Evolutionary conservation across 176 grass and related monocot genomes (phyloP).

Genomic region (Lolium multiflorum): DNA sequence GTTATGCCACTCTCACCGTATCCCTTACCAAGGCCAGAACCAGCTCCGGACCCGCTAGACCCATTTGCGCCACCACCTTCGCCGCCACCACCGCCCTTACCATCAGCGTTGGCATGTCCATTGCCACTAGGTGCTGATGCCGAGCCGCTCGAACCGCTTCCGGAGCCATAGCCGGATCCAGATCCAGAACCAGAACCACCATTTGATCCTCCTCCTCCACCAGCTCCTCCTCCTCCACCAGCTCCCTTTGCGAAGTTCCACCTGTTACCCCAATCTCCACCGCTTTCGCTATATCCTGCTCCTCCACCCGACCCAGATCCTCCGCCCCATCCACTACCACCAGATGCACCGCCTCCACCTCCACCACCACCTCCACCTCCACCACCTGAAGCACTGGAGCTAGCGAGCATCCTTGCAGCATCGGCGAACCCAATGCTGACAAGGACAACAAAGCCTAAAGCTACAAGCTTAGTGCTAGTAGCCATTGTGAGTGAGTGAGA

Average conservation of each 20-base stretch:
- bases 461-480: constrained; percentile 37
- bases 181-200: constrained; percentile 37
- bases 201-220: constrained; percentile 43
- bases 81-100: constrained; percentile 37
- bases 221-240: constrained; percentile 26
- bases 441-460: constrained; percentile 46
- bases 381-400: no score
- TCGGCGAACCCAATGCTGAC: constrained; percentile 37
- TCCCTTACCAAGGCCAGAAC: constrained; percentile 32
- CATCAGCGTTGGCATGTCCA: constrained; percentile 32
- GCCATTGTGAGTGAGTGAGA: constrained; percentile 38
- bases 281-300: not conserved
- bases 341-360: not conserved
- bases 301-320: not conserved
- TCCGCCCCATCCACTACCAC: constrained; percentile 1
- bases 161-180: constrained; percentile 29
- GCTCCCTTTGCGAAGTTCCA: not conserved
- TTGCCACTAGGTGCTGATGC: not conserved
- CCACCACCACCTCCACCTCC: not conserved
- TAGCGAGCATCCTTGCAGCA: constrained; percentile 29
- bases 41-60: not conserved
- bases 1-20: constrained; percentile 42
- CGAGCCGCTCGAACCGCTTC: not conserved
- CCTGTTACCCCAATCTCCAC: not conserved
- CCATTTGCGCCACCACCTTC: constrained; percentile 31